Conservation (phyloP, 345 rosid species). For the Physaria fendleri region DNA sequence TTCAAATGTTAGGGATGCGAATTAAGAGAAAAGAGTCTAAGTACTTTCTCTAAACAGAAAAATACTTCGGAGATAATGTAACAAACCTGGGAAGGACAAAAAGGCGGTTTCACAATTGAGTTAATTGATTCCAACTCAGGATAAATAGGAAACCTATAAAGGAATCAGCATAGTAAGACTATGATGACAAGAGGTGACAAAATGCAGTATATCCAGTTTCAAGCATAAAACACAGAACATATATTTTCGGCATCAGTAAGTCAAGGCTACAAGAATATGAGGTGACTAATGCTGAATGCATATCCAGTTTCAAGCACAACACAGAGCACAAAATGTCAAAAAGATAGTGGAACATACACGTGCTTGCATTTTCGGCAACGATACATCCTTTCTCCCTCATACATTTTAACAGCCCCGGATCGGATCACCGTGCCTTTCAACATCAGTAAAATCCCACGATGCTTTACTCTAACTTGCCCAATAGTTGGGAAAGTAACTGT, state of each 20-base stretch:
- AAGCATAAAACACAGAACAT: no score
- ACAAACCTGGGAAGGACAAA: constrained; percentile 85
- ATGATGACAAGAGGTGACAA: neutral
- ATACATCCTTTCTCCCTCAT: constrained; percentile 82
- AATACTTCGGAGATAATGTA: no score
- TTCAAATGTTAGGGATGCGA: no score
- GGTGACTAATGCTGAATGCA: neutral
- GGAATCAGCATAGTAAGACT: constrained; percentile 6
- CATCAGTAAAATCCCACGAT: constrained; percentile 67
- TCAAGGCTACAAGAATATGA: neutral
- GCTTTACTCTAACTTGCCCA: constrained; percentile 80
- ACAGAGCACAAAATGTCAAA: no score
- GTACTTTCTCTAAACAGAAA: no score
- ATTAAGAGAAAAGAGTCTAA: no score
- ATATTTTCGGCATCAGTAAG: no score
- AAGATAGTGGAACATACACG: no score
- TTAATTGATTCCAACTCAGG: constrained; percentile 91
- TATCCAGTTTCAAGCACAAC: neutral
- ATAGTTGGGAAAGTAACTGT: constrained; percentile 81
- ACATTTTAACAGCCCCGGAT: constrained; percentile 88
- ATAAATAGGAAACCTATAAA: constrained; percentile 61
- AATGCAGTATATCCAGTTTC: no score
- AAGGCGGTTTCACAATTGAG: constrained; percentile 62
- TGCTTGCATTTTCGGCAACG: constrained; percentile 80
- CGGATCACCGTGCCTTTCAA: constrained; percentile 86